Base-by-base conservation (phyloP, 2,329 filamentous ascomycete species). In the Daldinia eschscholtzii region DNA sequence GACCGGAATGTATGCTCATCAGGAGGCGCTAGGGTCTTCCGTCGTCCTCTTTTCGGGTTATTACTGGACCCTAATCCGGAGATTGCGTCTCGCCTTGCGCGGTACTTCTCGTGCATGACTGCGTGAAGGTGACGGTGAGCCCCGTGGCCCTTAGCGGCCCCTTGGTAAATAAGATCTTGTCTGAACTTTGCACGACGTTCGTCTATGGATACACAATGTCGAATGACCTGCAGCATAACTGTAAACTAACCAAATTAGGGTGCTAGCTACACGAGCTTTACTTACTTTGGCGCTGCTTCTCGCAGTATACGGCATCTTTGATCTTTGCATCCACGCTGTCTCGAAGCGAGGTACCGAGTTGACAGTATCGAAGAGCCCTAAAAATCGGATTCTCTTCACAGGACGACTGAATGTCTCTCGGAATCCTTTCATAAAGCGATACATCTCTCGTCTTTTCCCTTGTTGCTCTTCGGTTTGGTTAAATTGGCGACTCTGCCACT, bases 301-400 rank as follows among this genome's bases (percentile, higher is more conserved):
- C 1, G 86, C 87, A 0, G 87, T 89, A 75, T 91, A 92, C 0
- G 92, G 92, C 46, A 93, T 93, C 76, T 91, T 93, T 75, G 87
- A 92, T 41, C 92, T 87, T 75, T 93, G 88, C 91, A 95, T 94
- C 88, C 90, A 92, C 0, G 86, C 85, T 1, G 85, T 87, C 79
- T 96, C 93, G 66, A 96, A 96, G 2, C 87, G 85, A 0, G 92
- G 92, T 0, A 94, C 92, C 13, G 90, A 92, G 74, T 94, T 94
- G 70, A 95, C 92, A 0, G 92, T 94, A 73, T 95, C 92, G 70
- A 95, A 96, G 0, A 96, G 84, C 0, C 93, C 93, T 1, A 96
- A 83, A 72, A 95, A 94, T 1, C 87, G 86, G 68, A 95, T 93
- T 0, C 91, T 86, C 10, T 89, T 86, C 1, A 94, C 91, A 0